Conservation (phyloP, 31 red algal genomes). For the Odonthalia washingtoniensis region DNA sequence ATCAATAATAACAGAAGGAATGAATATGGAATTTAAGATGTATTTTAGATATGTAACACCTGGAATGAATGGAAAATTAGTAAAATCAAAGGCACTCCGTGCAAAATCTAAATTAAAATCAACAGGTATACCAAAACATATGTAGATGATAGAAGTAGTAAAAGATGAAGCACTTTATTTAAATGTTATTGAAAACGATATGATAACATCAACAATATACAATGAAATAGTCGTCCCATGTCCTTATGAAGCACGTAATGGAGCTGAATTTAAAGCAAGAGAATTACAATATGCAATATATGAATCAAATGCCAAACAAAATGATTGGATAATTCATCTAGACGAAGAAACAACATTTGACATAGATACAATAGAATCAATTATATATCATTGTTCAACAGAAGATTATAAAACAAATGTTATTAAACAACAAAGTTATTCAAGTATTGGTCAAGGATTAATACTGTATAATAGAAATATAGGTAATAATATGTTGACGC, state of each 20-base stretch:
- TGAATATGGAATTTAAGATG: slow-evolving; percentile 59
- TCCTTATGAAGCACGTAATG: too few relatives aligned
- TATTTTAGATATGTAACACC: slow-evolving; percentile 81
- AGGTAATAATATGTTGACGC: too few relatives aligned
- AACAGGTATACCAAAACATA: too few relatives aligned
- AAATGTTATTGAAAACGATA: slow-evolving; percentile 9
- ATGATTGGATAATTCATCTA: too few relatives aligned
- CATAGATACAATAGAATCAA: too few relatives aligned
- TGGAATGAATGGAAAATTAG: slow-evolving; percentile 57
- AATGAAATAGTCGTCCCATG: too few relatives aligned
- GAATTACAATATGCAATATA: slow-evolving; percentile 80
- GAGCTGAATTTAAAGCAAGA: slow-evolving; percentile 74
- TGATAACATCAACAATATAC: too few relatives aligned
- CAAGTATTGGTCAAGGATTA: slow-evolving; percentile 74
- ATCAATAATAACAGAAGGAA: too few relatives aligned
- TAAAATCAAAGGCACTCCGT: slow-evolving; percentile 43
- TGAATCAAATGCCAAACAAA: slow-evolving; percentile 44
- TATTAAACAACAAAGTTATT: slow-evolving; percentile 43
- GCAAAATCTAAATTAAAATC: slow-evolving; percentile 49
- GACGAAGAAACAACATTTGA: too few relatives aligned
- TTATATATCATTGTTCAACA: too few relatives aligned
- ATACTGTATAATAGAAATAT: slow-evolving; percentile 79
- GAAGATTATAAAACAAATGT: slow-evolving; percentile 57
- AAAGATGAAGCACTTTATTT: slow-evolving; percentile 53
- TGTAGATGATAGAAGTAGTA: slow-evolving; percentile 76